phyloP scores from a whole-genome alignment of 345 rosid genomes.

The Citrus unshiu region DNA sequence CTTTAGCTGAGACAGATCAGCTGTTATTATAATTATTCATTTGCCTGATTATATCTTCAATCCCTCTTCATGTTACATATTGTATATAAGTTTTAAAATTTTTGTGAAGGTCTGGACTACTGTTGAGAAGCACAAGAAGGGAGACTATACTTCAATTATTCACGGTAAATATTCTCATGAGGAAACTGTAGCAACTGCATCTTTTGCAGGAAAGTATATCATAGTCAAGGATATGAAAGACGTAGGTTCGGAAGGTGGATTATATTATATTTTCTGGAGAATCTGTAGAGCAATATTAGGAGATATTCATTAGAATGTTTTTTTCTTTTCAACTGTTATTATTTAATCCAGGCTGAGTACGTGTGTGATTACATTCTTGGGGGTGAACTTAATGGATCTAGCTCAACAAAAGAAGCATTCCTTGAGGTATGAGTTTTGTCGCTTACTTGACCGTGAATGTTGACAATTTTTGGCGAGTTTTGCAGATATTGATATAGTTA shows the following conservation, averaged over 20 bases:
- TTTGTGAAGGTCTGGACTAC: too few relatives aligned
- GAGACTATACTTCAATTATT: conserved; percentile 42
- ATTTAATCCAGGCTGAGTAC: too few relatives aligned
- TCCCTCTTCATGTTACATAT: too few relatives aligned
- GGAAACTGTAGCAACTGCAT: conserved; percentile 90
- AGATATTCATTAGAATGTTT: background rate
- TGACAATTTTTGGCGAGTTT: background rate
- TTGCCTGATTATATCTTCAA: too few relatives aligned
- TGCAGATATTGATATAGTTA: conserved; percentile 9
- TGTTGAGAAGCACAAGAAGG: too few relatives aligned
- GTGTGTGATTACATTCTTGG: conserved; percentile 96
- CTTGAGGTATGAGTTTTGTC: conserved; percentile 50
- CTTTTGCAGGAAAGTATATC: conserved; percentile 78
- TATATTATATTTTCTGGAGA: background rate
- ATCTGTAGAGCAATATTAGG: background rate
- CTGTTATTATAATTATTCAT: background rate
- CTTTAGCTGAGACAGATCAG: background rate
- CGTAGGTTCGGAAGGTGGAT: conserved; percentile 34
- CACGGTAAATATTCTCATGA: conserved; percentile 94
- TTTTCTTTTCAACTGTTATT: too few relatives aligned
- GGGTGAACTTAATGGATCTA: conserved; percentile 79
- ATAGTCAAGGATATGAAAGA: conserved; percentile 81
- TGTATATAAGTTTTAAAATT: too few relatives aligned
- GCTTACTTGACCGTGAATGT: background rate
- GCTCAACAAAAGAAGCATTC: conserved; percentile 87